These are phyloP conservation scores for Colletotrichum camelliae DNA, from an alignment of 2,329 filamentous ascomycete species.

Conservation along the genomic window DNA sequence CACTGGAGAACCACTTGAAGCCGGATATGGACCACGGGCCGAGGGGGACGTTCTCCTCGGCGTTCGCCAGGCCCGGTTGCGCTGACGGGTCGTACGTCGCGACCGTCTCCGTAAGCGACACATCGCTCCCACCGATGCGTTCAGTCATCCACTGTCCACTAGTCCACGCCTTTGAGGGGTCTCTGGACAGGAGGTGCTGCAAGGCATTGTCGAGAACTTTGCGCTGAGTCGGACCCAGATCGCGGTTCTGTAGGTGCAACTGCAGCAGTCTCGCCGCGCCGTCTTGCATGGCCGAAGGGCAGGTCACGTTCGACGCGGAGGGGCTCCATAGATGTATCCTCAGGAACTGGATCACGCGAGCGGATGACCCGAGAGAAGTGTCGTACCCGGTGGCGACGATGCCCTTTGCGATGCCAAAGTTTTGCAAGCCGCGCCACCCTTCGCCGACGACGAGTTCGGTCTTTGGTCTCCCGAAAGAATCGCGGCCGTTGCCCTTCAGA, in stretches of 20 bases:
- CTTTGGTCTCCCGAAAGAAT: constrained; percentile 65
- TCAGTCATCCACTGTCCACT: constrained; percentile 83
- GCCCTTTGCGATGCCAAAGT: constrained; percentile 63
- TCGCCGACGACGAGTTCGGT: constrained; percentile 67
- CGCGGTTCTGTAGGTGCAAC: constrained; percentile 39
- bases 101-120: constrained; percentile 70
- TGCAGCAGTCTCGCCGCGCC: constrained; percentile 60
- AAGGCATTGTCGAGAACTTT: constrained; percentile 58
- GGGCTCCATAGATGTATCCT: constrained; percentile 62
- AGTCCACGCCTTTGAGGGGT: constrained; percentile 65
- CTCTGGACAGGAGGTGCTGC: constrained; percentile 56
- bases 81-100: constrained; percentile 35
- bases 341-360: constrained; percentile 65
- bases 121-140: constrained; percentile 71
- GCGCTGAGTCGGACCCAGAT: constrained; percentile 33
- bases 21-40: constrained; percentile 68
- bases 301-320: constrained; percentile 66
- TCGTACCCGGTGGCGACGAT: constrained; percentile 54
- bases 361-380: constrained; percentile 52
- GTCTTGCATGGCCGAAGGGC: constrained; percentile 72
- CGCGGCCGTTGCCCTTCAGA: constrained; percentile 59
- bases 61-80: constrained; percentile 28
- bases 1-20: constrained; percentile 76
- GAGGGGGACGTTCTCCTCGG: constrained; percentile 39
- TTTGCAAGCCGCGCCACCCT: constrained; percentile 69